These are phyloP conservation scores for Colletotrichum chrysophilum DNA, from an alignment of 2,329 filamentous ascomycete genomes.

Conservation along the genomic window DNA sequence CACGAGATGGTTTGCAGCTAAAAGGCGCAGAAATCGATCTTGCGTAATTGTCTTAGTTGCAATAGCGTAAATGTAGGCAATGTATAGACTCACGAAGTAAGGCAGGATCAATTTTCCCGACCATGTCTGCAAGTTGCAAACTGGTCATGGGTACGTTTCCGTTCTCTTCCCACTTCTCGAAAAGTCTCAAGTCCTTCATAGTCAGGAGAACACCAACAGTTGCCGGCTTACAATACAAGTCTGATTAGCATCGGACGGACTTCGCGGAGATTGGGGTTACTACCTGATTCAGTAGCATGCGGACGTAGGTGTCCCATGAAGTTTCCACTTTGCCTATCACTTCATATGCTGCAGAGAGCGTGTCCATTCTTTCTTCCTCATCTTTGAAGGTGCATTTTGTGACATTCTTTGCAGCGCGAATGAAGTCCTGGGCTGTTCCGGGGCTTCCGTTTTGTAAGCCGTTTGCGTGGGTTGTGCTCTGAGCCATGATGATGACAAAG, in stretches of 20 bases:
- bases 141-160: conserved; percentile 4
- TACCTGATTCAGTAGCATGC: not conserved
- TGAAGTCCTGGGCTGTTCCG: not conserved
- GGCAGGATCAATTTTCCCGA: not conserved
- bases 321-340: not conserved
- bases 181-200: not conserved
- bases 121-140: not conserved
- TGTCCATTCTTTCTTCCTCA: not conserved
- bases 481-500: not conserved
- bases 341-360: not conserved
- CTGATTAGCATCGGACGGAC: not conserved
- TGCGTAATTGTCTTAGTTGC: not conserved
- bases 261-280: not conserved
- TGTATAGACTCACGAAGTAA: not conserved
- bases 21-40: not conserved
- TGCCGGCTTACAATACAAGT: not conserved
- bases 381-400: not conserved
- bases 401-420: not conserved
- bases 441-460: not conserved
- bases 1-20: not conserved
- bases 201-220: not conserved
- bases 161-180: not conserved
- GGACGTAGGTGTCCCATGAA: not conserved
- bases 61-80: not conserved
- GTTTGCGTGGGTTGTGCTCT: not conserved